phyloP scores from a whole-genome alignment of 163 green algal species.

The Scenedesmus sp. region DNA sequence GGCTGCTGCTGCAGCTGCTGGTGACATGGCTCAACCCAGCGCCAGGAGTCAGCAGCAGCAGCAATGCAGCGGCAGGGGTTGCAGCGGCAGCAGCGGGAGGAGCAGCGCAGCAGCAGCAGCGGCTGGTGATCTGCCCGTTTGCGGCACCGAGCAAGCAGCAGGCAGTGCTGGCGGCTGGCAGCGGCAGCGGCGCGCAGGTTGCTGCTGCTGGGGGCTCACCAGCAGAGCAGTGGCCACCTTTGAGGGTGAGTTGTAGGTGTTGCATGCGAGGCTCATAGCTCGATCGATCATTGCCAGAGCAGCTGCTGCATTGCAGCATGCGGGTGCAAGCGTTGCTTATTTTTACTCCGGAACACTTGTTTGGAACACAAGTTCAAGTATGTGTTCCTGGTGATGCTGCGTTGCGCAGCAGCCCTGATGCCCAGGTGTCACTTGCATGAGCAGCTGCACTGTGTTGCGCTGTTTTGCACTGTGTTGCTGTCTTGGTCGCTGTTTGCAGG shows the following conservation, averaged over 20 bases:
- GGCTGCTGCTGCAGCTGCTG: slow-evolving; percentile 84
- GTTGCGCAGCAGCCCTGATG: no score
- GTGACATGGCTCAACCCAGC: slow-evolving; percentile 82
- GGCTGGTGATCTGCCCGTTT: slow-evolving; percentile 43
- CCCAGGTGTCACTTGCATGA: no score
- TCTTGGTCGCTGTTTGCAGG: slow-evolving; percentile 11
- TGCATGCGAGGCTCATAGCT: no score
- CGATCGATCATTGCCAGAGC: no score
- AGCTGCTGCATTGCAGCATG: no score
- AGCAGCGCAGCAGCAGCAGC: slow-evolving; percentile 11
- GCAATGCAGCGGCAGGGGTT: slow-evolving; percentile 46
- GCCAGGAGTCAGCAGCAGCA: slow-evolving; percentile 24
- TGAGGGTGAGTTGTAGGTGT: slow-evolving; percentile 27
- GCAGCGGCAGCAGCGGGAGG: not conserved
- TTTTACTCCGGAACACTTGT: no score
- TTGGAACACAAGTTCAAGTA: no score
- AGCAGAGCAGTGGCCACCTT: slow-evolving; percentile 33
- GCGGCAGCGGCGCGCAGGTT: not conserved
- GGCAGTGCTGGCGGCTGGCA: not conserved
- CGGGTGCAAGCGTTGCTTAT: no score
- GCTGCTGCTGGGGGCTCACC: not conserved
- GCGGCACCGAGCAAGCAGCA: slow-evolving; percentile 14
- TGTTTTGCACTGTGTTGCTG: not conserved
- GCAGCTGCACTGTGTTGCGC: not conserved
- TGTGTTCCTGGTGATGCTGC: no score